Conservation (phyloP, 2,329 filamentous ascomycete genomes). For the Graphilbum sp. region DNA sequence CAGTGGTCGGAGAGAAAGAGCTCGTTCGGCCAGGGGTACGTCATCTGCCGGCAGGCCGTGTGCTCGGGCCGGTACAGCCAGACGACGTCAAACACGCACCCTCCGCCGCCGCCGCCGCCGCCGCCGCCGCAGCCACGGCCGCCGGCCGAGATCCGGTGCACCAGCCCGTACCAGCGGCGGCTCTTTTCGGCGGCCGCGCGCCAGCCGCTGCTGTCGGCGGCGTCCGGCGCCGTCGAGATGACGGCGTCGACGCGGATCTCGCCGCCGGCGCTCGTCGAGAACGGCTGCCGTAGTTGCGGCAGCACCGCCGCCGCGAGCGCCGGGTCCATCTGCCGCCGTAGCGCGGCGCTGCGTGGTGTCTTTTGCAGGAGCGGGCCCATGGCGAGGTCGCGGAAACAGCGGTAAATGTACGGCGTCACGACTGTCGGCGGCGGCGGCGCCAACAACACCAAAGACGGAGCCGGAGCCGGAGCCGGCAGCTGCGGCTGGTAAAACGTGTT, state of each 20-base stretch:
- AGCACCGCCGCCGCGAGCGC: neutral
- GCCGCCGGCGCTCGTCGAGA: no score
- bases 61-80: constrained; percentile 62
- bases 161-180: constrained; percentile 53
- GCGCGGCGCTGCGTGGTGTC: constrained; percentile 17
- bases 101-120: constrained; percentile 14
- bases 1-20: constrained; percentile 65
- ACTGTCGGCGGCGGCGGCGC: constrained; percentile 30
- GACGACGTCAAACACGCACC: constrained; percentile 40
- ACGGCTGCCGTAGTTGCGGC: no score
- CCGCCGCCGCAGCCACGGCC: no score
- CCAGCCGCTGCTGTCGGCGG: constrained; percentile 18
- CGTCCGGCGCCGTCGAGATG: constrained; percentile 29
- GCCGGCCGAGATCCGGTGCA: constrained; percentile 36
- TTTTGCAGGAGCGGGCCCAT: constrained; percentile 38
- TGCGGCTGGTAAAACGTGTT: neutral
- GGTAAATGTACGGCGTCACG: constrained; percentile 52
- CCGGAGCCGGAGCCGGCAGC: neutral
- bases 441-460: no score
- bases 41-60: constrained; percentile 50
- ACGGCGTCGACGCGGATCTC: constrained; percentile 31
- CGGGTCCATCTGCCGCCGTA: neutral
- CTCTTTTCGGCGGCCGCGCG: constrained; percentile 38
- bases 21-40: constrained; percentile 56
- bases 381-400: constrained; percentile 46